Base-by-base conservation (phyloP, 129 eudicot species). In the Mikania micrantha region DNA sequence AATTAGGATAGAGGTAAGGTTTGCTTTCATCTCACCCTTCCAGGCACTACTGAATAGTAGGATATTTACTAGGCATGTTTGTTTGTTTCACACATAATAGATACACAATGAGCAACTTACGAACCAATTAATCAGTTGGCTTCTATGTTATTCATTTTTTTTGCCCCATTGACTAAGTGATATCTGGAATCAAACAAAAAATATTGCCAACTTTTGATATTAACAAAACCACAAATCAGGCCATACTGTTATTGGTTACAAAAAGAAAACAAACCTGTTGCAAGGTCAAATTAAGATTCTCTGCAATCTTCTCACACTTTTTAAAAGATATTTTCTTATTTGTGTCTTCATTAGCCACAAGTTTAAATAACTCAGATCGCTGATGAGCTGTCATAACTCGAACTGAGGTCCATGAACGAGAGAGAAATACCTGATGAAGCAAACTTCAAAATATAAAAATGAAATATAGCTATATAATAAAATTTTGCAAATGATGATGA, bases 241-340 rank as follows among this genome's bases (percentile, higher is more conserved):
- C 41, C 58, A 31, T 40, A 13, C 20, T 63, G 36, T 52, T 60
- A 34, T 45, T 50, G 61, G 9, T 45, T 45, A 36, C 12, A 9
- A 40, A 70, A 54, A 79, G 70, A 60, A 66, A 35, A 68, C 84
- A 45, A 70, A 92, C 98, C 98, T 93, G 98, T 77, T 86, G 96
- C 65, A 93, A 66, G 67, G 91, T 84, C 81, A 88, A 75, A 78
- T 82, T 81, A 17, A 93, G 92, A 56, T 84, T 86, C 77, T 80
- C 81, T 2, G 96, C 95, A 39, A 93, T 93, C n/a, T n/a, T n/a
- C n/a, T n/a, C n/a, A n/a, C n/a, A n/a, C n/a, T n/a, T n/a, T n/a
- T n/a, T n/a, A n/a, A 76, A 84, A 61, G 91, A 64, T 48, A 93
- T 87, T 73, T 84, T 93, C 62, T 78, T 79, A 53, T 67, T 12